These are phyloP conservation scores for Fusarium foetens DNA, from an alignment of 2,329 filamentous ascomycete species.

Conservation along the genomic window DNA sequence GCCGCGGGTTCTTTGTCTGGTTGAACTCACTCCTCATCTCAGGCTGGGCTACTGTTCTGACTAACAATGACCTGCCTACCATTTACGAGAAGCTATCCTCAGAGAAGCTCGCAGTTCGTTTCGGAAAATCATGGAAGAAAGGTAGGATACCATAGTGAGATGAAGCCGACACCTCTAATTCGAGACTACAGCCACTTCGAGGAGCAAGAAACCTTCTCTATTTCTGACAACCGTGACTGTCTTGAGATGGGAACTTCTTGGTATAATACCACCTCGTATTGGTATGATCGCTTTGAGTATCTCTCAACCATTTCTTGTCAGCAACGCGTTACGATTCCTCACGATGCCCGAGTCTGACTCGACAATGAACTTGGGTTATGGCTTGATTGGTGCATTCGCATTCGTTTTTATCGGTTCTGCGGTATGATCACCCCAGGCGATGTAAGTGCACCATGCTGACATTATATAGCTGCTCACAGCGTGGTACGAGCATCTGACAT, in stretches of 20 bases:
- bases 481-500: constrained; percentile 49
- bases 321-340: constrained; percentile 45
- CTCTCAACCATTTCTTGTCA: constrained; percentile 47
- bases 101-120: constrained; percentile 39
- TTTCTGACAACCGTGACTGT: constrained; percentile 41
- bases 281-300: constrained; percentile 45
- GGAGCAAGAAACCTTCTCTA: constrained; percentile 40
- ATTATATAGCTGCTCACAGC: constrained; percentile 35
- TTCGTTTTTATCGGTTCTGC: constrained; percentile 48
- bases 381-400: constrained; percentile 47
- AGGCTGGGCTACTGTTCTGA: constrained; percentile 55
- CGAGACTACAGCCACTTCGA: constrained; percentile 6
- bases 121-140: constrained; percentile 41
- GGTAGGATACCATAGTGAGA: constrained; percentile 5
- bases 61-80: constrained; percentile 42
- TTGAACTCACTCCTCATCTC: constrained; percentile 57
- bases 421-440: constrained; percentile 8
- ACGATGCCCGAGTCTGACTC: constrained; percentile 40
- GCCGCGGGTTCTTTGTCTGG: constrained; percentile 49
- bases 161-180: neutral
- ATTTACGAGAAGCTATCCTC: constrained; percentile 48
- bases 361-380: constrained; percentile 45
- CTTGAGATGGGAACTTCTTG: constrained; percentile 47
- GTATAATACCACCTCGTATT: constrained; percentile 44
- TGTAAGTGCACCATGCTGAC: neutral